Percentiles rank a stretch among this genome's conserved stretches.
Conservation (phyloP, 129 eudicot genomes). For the Ambrosia artemisiifolia region DNA sequence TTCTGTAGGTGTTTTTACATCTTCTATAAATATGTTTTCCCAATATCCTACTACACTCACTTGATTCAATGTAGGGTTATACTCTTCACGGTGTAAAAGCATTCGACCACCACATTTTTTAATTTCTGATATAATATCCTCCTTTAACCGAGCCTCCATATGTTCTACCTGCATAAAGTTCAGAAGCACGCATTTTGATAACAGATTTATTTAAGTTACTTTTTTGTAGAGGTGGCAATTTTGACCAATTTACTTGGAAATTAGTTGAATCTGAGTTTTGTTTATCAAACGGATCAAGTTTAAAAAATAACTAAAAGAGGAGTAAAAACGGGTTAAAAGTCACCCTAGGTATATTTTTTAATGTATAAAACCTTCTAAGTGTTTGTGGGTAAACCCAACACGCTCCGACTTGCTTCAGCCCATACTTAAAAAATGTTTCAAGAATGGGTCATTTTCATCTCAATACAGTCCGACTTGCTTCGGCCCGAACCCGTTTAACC, state of each 20-base stretch:
- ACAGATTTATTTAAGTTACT: background rate
- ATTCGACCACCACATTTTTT: slow-evolving; percentile 79
- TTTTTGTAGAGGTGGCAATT: background rate
- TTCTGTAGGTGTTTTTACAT: slow-evolving; percentile 88
- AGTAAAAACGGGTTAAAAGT: background rate
- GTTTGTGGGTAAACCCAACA: background rate
- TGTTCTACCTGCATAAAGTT: slow-evolving; percentile 60
- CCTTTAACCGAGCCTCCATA: slow-evolving; percentile 90
- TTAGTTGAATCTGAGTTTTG: background rate
- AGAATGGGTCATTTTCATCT: background rate
- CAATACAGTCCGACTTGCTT: background rate
- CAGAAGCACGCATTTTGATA: slow-evolving; percentile 4
- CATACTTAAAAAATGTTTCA: background rate
- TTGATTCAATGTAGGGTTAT: slow-evolving; percentile 58
- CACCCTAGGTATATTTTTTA: background rate
- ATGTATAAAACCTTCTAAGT: background rate
- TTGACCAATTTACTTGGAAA: background rate
- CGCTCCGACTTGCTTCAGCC: background rate
- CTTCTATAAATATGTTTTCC: slow-evolving; percentile 82
- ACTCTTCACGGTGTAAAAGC: slow-evolving; percentile 99
- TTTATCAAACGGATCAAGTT: background rate
- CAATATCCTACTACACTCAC: slow-evolving; percentile 85
- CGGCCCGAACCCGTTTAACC: no score
- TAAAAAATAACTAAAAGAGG: background rate
- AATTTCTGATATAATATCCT: slow-evolving; percentile 82